Conservation (phyloP, 108 stramenopile species). For the Chaetoceros tenuissimus region DNA sequence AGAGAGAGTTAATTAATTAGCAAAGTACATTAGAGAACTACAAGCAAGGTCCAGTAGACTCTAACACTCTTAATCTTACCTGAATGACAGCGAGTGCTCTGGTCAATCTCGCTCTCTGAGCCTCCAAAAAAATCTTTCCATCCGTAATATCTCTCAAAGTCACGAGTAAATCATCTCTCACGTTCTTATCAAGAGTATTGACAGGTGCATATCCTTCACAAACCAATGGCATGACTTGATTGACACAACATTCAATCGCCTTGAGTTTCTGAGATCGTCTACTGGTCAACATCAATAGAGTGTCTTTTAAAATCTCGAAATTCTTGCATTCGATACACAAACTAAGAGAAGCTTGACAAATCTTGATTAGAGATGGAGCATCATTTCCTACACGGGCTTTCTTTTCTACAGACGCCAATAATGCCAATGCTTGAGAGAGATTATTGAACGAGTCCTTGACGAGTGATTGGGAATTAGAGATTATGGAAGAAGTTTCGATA, state of each 20-base stretch:
- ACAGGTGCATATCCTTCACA: constrained; percentile 13
- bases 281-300: constrained; percentile 55
- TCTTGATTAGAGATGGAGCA: constrained; percentile 51
- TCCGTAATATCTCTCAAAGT: constrained; percentile 90
- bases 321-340: constrained; percentile 52
- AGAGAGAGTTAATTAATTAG: neutral
- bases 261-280: constrained; percentile 74
- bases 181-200: neutral
- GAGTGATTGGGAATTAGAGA: constrained; percentile 51
- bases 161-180: constrained; percentile 65
- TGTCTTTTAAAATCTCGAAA: constrained; percentile 40
- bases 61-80: constrained; percentile 16
- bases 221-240: constrained; percentile 63
- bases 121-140: constrained; percentile 98
- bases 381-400: constrained; percentile 82
- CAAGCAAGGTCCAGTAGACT: neutral
- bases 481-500: constrained; percentile 66
- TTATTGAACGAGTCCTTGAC: constrained; percentile 23
- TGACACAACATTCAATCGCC: constrained; percentile 57
- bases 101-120: constrained; percentile 88
- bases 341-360: constrained; percentile 58
- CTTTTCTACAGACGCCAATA: constrained; percentile 76
- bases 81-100: constrained; percentile 68
- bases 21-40: neutral
- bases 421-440: constrained; percentile 53